Evolutionary conservation across 1,284 basidiomycete genomes (phyloP).

Genomic region (Singerocomus inundabilis): DNA sequence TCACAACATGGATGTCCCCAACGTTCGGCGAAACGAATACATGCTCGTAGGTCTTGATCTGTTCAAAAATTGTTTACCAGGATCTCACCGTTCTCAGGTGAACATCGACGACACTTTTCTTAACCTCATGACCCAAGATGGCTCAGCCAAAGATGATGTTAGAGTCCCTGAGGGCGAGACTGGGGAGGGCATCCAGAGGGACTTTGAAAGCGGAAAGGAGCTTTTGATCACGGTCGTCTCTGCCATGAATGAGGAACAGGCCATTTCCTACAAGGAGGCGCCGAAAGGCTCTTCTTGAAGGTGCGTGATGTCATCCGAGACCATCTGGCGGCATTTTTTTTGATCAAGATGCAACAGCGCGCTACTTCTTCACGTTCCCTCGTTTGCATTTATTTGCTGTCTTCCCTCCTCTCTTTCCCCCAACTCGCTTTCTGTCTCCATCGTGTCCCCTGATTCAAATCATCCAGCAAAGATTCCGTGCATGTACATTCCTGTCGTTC

Average conservation of each 20-base stretch:
- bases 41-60: slow-evolving; percentile 64
- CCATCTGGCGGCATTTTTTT: background rate
- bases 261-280: slow-evolving; percentile 84
- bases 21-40: slow-evolving; percentile 91
- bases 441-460: slow-evolving; percentile 13
- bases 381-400: slow-evolving; percentile 21
- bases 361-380: slow-evolving; percentile 5
- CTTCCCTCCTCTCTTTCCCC: slow-evolving; percentile 3
- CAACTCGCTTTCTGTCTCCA: slow-evolving; percentile 5
- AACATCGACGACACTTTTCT: slow-evolving; percentile 91
- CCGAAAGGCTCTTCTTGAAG: slow-evolving; percentile 56
- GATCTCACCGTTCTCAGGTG: slow-evolving; percentile 44
- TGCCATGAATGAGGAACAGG: slow-evolving; percentile 93
- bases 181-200: slow-evolving; percentile 71
- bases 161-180: slow-evolving; percentile 87
- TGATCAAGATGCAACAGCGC: slow-evolving; percentile 1
- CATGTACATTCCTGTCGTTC: slow-evolving; percentile 30
- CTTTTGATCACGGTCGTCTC: slow-evolving; percentile 85
- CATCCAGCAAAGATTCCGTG: slow-evolving; percentile 22
- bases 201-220: slow-evolving; percentile 89
- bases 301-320: slow-evolving; percentile 9
- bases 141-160: slow-evolving; percentile 91
- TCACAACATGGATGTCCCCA: slow-evolving; percentile 99
- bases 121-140: slow-evolving; percentile 90
- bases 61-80: slow-evolving; percentile 1